Evolutionary conservation across 73 alveolate species (phyloP), one percentile per base, ranked within the genome.

Genomic region (Tetrahymena malaccensis): DNA sequence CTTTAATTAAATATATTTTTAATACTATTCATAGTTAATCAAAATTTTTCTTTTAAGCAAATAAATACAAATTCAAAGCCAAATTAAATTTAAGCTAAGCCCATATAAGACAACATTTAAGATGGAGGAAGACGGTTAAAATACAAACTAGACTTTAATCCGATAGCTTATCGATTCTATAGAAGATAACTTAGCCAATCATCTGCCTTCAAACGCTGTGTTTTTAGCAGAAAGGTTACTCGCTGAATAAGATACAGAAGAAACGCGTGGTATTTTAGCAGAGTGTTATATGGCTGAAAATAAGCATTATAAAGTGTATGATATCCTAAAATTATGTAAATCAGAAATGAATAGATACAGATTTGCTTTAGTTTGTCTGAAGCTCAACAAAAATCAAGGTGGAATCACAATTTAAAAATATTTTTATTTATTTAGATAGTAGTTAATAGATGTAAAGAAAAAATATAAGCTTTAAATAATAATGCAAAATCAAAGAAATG

Each of bases 231-330:
- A 95, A 55, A 95, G 97, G 93, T 89, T 95, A 35, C 95, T 95
- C 33, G 93, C 93, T 33, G 97, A 95, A 43, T 43, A 93, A 38
- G 97, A 98, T 93, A 96, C 95, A 35, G 99, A 98, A 94, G 99
- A 98, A 50, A 99, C 97, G 27, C 95, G 98, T 40, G 96, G 98
- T 13, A 93, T 98, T 15, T 96, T 98, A 93, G 99, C 99, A 34
- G 99, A 98, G 94, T 98, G 99, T 55, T 98, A 98, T 93, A 94
- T 98, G 95, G 97, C 98, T 50, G 98, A 97, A 40, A 98, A 98
- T 0, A 97, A 98, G 94, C 98, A 98, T 83, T 98, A 97, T 85
- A 98, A 98, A 97, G 99, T 99, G 25, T 98, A 97, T 98, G 99
- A 98, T 94, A 96, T 98, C 22, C 96, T 98, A 70, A 98, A 96